phyloP scores from a whole-genome alignment of 2,329 filamentous ascomycete species.

The Paraconiothyrium brasiliense region DNA sequence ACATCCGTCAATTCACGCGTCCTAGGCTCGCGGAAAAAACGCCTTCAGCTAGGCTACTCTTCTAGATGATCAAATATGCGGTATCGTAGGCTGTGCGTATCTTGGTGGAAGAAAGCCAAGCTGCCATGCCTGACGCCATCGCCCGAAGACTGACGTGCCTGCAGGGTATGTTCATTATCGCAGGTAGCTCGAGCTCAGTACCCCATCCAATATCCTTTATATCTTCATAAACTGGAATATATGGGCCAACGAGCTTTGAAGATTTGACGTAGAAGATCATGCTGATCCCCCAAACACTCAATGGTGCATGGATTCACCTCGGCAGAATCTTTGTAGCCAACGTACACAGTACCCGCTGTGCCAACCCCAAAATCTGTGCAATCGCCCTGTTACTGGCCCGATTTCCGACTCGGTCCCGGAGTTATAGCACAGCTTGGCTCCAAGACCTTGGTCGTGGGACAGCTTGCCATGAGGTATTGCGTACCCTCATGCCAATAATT shows the following conservation, averaged over 20 bases:
- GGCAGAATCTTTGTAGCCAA: background rate
- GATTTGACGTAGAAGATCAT: background rate
- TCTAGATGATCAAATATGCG: background rate
- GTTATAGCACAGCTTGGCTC: background rate
- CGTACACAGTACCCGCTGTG: background rate
- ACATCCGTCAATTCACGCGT: background rate
- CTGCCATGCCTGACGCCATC: background rate
- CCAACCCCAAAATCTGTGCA: background rate
- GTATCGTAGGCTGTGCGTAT: background rate
- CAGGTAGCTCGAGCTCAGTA: background rate
- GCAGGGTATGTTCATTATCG: background rate
- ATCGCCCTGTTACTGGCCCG: background rate
- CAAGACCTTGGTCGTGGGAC: background rate
- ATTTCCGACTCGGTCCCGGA: background rate
- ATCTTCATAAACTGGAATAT: background rate
- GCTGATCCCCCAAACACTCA: background rate
- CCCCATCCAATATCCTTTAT: background rate
- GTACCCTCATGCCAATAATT: background rate
- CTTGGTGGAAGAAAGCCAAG: background rate
- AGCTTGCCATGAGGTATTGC: background rate
- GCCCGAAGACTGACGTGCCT: background rate
- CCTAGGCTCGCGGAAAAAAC: background rate
- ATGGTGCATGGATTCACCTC: background rate
- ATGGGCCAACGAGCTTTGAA: background rate
- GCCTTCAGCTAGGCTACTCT: background rate